Base-by-base conservation (phyloP, 2,329 filamentous ascomycete species). In the Nannizziopsis arthrosporioides region DNA sequence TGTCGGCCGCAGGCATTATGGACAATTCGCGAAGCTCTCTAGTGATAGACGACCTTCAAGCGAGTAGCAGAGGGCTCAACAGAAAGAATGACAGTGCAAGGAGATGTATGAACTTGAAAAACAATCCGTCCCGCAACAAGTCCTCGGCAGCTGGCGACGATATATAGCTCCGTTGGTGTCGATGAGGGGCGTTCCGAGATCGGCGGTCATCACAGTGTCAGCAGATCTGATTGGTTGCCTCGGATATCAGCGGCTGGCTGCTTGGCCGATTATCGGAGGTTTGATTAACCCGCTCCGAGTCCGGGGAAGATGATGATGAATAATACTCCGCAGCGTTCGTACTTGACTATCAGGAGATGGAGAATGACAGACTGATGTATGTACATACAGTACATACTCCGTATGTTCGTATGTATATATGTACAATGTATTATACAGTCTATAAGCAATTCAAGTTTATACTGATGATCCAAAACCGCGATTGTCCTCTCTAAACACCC, bases 401-500 rank as follows among this genome's bases (percentile, higher is more conserved):
- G n/a, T n/a, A n/a, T 34, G 10, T 34, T 35, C 32, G 9, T 30
- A 31, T 31, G n/a, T 19, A 49, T n/a, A 22, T 37, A 43, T 17
- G 2, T 18, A 15, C 18, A 41, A 27, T 27, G 22, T 27, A 27
- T 12, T 9, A 46, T 44, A 15, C 30, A 46, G 1, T 44, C 22
- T 27, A 27, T 4, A 27, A 4, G 22, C 22, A 27, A 27, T 27
- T 47, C 42, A 44, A 44, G 12, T 51, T 6, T 51, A 47, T 39
- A 48, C 49, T 19, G 19, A 42, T 38, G 42, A 51, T 34, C 57
- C 55, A 50, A 66, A 61, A 39, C 60, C 61, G 39, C 65, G 58
- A 50, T 98, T 98, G 68, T 98, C 92, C 62, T 84, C 80, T 63
- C 84, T 83, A 73, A 98, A 98, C 56, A 98, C 78, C 56, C 92